Base-by-base conservation (phyloP, 2,329 filamentous ascomycete genomes). In the Trichoderma atrobrunneum region DNA sequence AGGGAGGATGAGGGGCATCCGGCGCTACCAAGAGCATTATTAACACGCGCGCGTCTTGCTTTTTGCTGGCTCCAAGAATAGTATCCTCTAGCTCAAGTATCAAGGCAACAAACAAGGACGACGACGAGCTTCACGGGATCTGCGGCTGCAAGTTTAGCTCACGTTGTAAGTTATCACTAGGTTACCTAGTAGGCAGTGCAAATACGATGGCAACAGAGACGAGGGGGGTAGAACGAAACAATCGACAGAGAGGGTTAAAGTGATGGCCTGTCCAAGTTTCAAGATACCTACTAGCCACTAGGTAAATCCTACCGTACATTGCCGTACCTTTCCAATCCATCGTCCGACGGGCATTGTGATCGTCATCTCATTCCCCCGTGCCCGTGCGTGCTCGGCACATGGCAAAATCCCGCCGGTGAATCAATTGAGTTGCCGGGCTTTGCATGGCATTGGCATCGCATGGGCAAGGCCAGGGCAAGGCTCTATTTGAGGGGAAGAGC, bases 401-500 rank as follows among this genome's bases (percentile, higher is more conserved):
- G 36, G 30, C 48, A 24, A n/a, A 67, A 39, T 28, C 64, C 64
- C 64, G 51, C 64, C 64, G 64, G 64, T 8, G 64, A 59, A 28
- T 39, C 18, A 30, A 59, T 3, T 67, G 64, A 67, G 64, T 59
- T 59, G 64, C 64, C 64, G 64, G 51, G 39, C 39, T 57, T 57
- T 32, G 64, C 51, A 57, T 57, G 51, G 64, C 64, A 54, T 56
- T 56, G 30, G 28, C n/a, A 48, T 48, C 18, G n/a, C 8, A 34
- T 4, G 32, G 32, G 32, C 43, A 48, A 5, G 43, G 43, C 16
- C 43, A 51, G 18, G 43, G 43, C n/a, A 10, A 21, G 43, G 43
- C 43, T 51, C 43, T 11, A 21, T 51, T 21, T 21, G 43, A 51
- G 43, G 43, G 43, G 43, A 51, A 39, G 8, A 21, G n/a, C 18